These are phyloP conservation scores for Flueggea neowawraea DNA, from an alignment of 441 rosid genomes.

Conservation along the genomic window DNA sequence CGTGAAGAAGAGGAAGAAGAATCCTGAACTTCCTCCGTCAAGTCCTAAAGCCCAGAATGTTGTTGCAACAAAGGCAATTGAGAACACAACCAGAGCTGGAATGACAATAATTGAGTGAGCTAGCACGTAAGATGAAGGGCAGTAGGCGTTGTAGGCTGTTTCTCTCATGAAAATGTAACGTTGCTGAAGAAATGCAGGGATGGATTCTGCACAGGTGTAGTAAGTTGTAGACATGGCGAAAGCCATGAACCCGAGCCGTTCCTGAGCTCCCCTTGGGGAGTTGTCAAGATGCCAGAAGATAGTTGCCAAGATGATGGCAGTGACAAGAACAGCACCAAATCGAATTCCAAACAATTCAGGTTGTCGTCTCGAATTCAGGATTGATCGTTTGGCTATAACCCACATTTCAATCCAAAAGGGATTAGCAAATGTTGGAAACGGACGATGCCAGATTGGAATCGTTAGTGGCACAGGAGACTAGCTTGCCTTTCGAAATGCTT, in stretches of 20 bases:
- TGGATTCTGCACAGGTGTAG: constrained; percentile 88
- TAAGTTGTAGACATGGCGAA: constrained; percentile 85
- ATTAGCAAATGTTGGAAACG: constrained; percentile 60
- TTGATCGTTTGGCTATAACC: constrained; percentile 71
- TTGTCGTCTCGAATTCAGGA: constrained; percentile 66
- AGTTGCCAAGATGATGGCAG: constrained; percentile 73
- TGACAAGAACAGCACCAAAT: constrained; percentile 66
- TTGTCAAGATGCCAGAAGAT: constrained; percentile 62
- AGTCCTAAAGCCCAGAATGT: constrained; percentile 79
- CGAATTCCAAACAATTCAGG: constrained; percentile 79
- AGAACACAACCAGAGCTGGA: constrained; percentile 63
- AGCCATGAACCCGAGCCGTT: constrained; percentile 78
- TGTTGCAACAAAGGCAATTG: constrained; percentile 54
- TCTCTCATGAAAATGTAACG: constrained; percentile 93
- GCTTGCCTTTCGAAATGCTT: constrained; percentile 64
- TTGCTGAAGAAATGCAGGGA: constrained; percentile 81
- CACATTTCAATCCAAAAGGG: constrained; percentile 74
- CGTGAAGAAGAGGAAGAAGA: constrained; percentile 62
- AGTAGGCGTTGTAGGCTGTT: constrained; percentile 85
- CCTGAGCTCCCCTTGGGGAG: constrained; percentile 82
- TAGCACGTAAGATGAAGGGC: constrained; percentile 85
- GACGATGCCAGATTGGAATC: constrained; percentile 41
- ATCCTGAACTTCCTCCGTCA: constrained; percentile 55
- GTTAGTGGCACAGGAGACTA: constrained; percentile 54
- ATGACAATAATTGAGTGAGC: constrained; percentile 64